Conservation (phyloP, 257 asterid species). For the Solanum boliviense region DNA sequence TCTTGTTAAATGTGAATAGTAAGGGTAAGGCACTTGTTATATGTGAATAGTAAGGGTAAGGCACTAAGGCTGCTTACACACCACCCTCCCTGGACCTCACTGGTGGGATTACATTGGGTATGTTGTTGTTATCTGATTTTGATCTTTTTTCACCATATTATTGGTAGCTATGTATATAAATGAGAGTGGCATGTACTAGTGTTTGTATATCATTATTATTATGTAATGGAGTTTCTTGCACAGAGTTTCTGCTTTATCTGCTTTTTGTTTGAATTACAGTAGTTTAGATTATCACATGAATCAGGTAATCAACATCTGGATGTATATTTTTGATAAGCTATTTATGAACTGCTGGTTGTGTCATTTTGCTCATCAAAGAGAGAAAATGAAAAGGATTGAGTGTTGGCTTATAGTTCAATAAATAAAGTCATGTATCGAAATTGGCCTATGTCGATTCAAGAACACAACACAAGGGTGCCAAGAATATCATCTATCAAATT, state of each 20-base stretch:
- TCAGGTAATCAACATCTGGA: background rate
- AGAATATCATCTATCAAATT: background rate
- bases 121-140: background rate
- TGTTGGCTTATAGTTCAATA: background rate
- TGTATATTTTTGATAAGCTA: background rate
- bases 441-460: background rate
- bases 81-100: background rate
- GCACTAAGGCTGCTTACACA: background rate
- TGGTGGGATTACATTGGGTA: background rate
- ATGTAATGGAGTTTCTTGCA: conserved; percentile 8
- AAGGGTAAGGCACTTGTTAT: background rate
- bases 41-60: background rate
- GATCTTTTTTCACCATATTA: background rate
- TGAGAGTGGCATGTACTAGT: background rate
- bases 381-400: background rate
- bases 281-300: background rate
- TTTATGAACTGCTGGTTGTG: background rate
- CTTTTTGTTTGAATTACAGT: background rate
- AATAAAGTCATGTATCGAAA: background rate
- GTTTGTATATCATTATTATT: background rate
- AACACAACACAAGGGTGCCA: background rate
- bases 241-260: background rate
- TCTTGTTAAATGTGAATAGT: background rate
- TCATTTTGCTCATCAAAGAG: background rate
- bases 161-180: conserved; percentile 8